Evolutionary conservation across 1,284 basidiomycete genomes (phyloP), one percentile per base, ranked within the genome.

Genomic region (Ceratobasidium sp.): DNA sequence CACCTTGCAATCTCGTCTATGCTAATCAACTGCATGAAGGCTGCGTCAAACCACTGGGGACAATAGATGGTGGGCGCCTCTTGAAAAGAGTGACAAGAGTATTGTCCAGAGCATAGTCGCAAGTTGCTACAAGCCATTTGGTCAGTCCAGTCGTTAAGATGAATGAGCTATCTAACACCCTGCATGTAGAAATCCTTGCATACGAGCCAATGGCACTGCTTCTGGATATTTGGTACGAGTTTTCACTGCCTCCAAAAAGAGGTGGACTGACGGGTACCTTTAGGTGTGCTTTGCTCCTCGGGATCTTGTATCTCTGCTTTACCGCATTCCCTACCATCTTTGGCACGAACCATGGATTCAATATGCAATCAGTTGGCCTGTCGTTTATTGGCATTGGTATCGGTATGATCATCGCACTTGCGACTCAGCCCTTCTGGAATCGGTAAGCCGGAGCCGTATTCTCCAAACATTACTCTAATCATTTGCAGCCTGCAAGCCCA

Each of bases 191-290:
- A 75, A 81, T 94, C 2, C 77, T 93, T 2, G 45, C 85, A 0
- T 85, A 82, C 45, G 91, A 94, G 73, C 82, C 85, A 25, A 94
- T 94, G 91, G 88, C 88, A 0, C 80, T 93, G 1, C 78, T 89
- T 5, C 80, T 94, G 75, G 86, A 84, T 75, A 78, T 80, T 57
- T 89, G 83, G 82, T 71, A 53, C 20, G 20, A 31, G 32, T 20
- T 12, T 6, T n/a, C 20, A 13, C 49, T 27, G 38, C 29, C n/a
- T 7, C 25, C 29, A 5, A n/a, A 45, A 7, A 54, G 2, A 32
- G 52, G 15, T 68, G 10, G 8, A 22, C 45, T 47, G 10, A 47
- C n/a, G 38, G 10, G 22, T 12, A 10, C 15, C 71, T 34, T 25
- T 69, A 82, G 80, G 85, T 83, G 80, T 57, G 82, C 89, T 0